A percentile compares a stretch with the other conserved stretches of the same genome.
phyloP scores from a whole-genome alignment of 345 rosid genomes.

The Brassica carinata region DNA sequence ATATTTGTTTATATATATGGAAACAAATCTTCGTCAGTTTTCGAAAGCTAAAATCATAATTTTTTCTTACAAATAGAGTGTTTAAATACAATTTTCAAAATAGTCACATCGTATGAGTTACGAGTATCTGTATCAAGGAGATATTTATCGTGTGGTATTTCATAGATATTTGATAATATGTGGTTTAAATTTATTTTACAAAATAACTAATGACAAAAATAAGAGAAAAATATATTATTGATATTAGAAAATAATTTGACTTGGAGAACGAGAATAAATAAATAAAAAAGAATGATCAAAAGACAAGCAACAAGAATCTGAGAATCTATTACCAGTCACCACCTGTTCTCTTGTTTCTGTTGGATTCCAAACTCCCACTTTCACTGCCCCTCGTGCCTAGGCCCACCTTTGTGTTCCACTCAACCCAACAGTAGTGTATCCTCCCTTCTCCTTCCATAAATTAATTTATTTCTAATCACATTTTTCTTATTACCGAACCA shows the following conservation, averaged over 20 bases:
- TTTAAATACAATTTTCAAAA: not conserved
- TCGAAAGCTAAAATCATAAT: not conserved
- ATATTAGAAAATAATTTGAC: conserved; percentile 29
- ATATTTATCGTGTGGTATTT: conserved; percentile 3
- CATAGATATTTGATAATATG: conserved; percentile 7
- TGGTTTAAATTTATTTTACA: not conserved
- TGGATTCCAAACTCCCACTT: conserved; percentile 58
- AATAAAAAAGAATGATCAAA: not conserved
- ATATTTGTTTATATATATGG: not conserved
- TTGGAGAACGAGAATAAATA: not conserved
- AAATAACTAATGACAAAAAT: not conserved
- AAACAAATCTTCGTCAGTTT: not conserved
- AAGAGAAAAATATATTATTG: not conserved
- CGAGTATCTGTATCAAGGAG: not conserved
- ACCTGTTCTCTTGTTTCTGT: conserved; percentile 19
- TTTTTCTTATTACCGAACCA: conserved; percentile 11
- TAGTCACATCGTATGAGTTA: not conserved
- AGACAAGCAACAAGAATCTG: conserved; percentile 35
- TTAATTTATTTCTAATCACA: conserved; percentile 28
- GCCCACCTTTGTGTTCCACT: conserved; percentile 40
- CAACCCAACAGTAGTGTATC: conserved; percentile 28
- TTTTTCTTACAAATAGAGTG: not conserved
- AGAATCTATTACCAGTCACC: conserved; percentile 19
- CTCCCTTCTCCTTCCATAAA: conserved; percentile 22
- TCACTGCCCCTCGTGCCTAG: conserved; percentile 34